Percentiles rank a stretch among this genome's conserved stretches.
These are phyloP conservation scores for Fusarium sp. DNA, from an alignment of 2,329 filamentous ascomycete genomes.

Conservation along the genomic window DNA sequence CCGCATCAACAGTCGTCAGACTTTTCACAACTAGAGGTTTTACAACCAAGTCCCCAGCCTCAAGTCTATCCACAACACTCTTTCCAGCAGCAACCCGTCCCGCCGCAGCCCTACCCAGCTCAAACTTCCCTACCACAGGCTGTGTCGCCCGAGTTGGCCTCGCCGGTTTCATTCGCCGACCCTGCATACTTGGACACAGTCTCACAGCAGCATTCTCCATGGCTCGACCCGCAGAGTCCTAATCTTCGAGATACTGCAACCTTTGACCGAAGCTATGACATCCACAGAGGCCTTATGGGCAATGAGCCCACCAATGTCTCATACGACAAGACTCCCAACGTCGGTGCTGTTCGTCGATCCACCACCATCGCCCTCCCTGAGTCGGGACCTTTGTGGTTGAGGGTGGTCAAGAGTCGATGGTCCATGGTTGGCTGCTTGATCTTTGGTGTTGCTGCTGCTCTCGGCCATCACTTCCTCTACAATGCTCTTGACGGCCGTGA, in stretches of 20 bases:
- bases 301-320: neutral
- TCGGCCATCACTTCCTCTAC: conserved; percentile 21
- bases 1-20: no score
- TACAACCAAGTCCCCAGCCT: neutral
- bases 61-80: conserved; percentile 2
- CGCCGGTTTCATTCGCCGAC: neutral
- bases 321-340: neutral
- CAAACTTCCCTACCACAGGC: neutral
- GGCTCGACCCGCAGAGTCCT: conserved; percentile 24
- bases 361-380: neutral
- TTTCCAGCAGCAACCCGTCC: conserved; percentile 4
- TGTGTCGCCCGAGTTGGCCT: conserved; percentile 1
- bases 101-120: conserved; percentile 3
- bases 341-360: neutral
- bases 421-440: conserved; percentile 24
- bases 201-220: conserved; percentile 4
- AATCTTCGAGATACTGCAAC: conserved; percentile 11
- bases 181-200: neutral
- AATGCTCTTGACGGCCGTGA: conserved; percentile 5
- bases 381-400: conserved; percentile 3
- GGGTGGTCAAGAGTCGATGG: conserved; percentile 18
- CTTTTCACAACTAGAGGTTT: no score
- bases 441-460: conserved; percentile 8
- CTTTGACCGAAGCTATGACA: conserved; percentile 18
- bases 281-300: conserved; percentile 3